These are phyloP conservation scores for Knoxdaviesia proteae DNA, from an alignment of 2,329 filamentous ascomycete genomes.

Conservation along the genomic window DNA sequence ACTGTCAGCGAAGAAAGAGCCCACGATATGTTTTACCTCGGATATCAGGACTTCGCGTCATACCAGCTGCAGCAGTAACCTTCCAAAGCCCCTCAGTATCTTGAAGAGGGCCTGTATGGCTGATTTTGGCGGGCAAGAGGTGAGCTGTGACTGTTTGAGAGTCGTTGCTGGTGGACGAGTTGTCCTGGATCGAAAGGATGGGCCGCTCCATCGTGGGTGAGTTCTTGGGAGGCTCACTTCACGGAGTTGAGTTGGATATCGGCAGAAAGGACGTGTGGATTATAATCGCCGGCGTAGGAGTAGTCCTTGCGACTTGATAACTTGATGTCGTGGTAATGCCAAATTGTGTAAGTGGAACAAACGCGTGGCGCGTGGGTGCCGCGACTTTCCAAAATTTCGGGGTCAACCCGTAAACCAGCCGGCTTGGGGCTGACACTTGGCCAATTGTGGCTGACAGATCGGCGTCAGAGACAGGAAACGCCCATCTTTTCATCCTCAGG, in stretches of 20 bases:
- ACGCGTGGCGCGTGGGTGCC: too few relatives aligned
- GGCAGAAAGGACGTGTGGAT: not conserved
- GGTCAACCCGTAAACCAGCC: too few relatives aligned
- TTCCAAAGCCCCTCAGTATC: slow-evolving; percentile 48
- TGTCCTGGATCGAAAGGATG: slow-evolving; percentile 18
- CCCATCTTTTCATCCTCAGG: not conserved
- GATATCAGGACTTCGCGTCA: slow-evolving; percentile 18
- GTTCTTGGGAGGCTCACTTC: too few relatives aligned
- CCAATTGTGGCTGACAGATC: not conserved
- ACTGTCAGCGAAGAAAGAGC: not conserved
- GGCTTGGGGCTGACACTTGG: not conserved
- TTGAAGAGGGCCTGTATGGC: slow-evolving; percentile 55
- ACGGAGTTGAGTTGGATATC: not conserved
- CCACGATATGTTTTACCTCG: slow-evolving; percentile 19
- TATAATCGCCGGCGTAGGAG: not conserved
- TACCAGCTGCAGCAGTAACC: too few relatives aligned
- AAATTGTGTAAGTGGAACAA: too few relatives aligned
- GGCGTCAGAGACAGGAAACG: not conserved
- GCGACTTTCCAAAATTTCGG: too few relatives aligned
- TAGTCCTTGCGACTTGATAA: too few relatives aligned
- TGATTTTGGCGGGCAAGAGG: slow-evolving; percentile 59
- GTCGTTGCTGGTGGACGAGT: slow-evolving; percentile 1
- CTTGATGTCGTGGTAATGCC: too few relatives aligned
- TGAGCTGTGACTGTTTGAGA: slow-evolving; percentile 34
- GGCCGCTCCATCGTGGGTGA: slow-evolving; percentile 17